Conservation (phyloP, 2,329 filamentous ascomycete genomes). For the Microascus cirrosus region DNA sequence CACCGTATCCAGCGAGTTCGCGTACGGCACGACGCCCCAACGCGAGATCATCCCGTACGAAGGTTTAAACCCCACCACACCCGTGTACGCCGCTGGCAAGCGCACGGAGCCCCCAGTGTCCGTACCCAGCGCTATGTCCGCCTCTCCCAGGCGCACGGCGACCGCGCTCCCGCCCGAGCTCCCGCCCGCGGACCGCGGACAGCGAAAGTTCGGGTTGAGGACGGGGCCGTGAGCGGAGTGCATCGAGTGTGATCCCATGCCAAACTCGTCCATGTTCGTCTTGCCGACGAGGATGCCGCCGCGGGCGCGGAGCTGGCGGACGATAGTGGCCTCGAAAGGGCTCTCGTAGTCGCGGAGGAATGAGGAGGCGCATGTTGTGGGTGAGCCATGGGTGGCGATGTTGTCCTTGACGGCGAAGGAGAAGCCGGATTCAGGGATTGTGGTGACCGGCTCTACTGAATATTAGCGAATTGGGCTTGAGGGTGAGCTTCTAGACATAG, state of each 20-base stretch:
- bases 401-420: constrained; percentile 65
- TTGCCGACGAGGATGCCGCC: constrained; percentile 62
- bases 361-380: constrained; percentile 74
- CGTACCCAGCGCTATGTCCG: constrained; percentile 65
- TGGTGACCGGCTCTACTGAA: background rate
- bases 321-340: constrained; percentile 75
- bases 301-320: constrained; percentile 51
- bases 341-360: constrained; percentile 61
- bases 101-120: constrained; percentile 88
- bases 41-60: constrained; percentile 81
- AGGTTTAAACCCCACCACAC: constrained; percentile 77
- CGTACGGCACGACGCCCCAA: constrained; percentile 81
- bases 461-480: background rate
- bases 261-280: constrained; percentile 92
- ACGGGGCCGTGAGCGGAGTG: constrained; percentile 61
- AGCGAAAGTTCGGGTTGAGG: constrained; percentile 29
- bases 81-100: constrained; percentile 78
- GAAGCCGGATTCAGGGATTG: constrained; percentile 15
- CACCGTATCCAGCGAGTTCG: constrained; percentile 86
- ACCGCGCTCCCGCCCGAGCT: constrained; percentile 92
- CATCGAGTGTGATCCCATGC: constrained; percentile 80
- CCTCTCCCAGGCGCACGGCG: constrained; percentile 55
- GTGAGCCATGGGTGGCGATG: constrained; percentile 52
- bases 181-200: constrained; percentile 60
- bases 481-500: background rate